Evolutionary conservation across 1,284 basidiomycete species (phyloP).

Genomic region (Fomitiporia mediterranea): DNA sequence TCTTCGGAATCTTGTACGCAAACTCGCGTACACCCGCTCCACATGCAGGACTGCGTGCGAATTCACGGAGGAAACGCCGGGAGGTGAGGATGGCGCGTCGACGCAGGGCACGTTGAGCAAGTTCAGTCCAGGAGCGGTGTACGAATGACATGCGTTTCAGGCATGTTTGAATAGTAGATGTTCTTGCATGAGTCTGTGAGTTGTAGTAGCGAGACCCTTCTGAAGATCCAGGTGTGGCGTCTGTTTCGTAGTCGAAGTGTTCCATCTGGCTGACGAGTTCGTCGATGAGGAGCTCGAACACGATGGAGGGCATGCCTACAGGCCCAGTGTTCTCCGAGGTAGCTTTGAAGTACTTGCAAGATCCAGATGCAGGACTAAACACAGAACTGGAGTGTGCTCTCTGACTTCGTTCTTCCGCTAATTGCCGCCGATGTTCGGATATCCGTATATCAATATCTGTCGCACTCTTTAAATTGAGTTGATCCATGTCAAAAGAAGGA

Average conservation of each 20-base stretch:
- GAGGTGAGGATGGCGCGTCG: conserved; percentile 2
- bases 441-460: conserved; percentile 13
- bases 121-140: conserved; percentile 12
- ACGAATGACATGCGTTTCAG: conserved; percentile 5
- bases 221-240: not conserved
- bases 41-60: conserved; percentile 8
- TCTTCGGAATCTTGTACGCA: conserved; percentile 8
- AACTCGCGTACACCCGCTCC: conserved; percentile 10
- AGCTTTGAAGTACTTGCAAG: no score
- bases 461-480: conserved; percentile 4
- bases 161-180: no score
- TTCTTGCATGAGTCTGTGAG: not conserved
- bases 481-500: conserved; percentile 5
- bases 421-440: conserved; percentile 6
- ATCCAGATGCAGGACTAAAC: no score
- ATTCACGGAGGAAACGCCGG: not conserved
- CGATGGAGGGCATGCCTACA: conserved; percentile 7
- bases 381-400: not conserved
- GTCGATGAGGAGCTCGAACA: conserved; percentile 11
- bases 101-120: conserved; percentile 7
- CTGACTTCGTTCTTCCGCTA: not conserved
- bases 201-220: no score
- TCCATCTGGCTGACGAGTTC: not conserved
- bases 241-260: conserved; percentile 12
- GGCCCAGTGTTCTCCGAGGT: not conserved